Percentiles rank a stretch among this genome's conserved stretches.
These are phyloP conservation scores for Monilinia fructicola DNA, from an alignment of 2,329 filamentous ascomycete species.

Conservation along the genomic window DNA sequence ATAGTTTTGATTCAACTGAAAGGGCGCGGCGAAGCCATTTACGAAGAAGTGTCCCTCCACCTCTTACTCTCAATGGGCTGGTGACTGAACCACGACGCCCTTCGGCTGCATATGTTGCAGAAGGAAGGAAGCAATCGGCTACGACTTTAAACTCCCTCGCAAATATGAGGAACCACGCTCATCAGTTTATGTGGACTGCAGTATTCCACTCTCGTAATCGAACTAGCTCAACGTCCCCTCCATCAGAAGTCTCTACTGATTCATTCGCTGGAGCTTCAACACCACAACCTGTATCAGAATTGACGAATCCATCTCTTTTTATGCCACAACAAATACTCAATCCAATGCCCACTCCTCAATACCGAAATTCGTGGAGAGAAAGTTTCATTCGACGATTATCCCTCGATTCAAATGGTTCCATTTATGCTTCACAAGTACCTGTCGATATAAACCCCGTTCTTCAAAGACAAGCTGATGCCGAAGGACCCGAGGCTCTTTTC, in stretches of 20 bases:
- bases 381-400: constrained; percentile 30
- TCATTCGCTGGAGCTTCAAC: constrained; percentile 30
- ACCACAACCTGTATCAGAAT: constrained; percentile 28
- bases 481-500: constrained; percentile 22
- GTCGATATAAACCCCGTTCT: constrained; percentile 33
- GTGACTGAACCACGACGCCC: constrained; percentile 32
- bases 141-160: constrained; percentile 29
- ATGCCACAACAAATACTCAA: constrained; percentile 7
- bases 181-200: constrained; percentile 38
- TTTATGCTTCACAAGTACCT: constrained; percentile 27
- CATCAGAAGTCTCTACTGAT: constrained; percentile 31
- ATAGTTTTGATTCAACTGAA: constrained; percentile 22
- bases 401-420: constrained; percentile 24
- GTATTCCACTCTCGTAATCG: constrained; percentile 29
- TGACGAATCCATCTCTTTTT: constrained; percentile 6
- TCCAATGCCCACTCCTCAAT: constrained; percentile 17
- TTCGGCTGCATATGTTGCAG: constrained; percentile 23
- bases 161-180: constrained; percentile 27
- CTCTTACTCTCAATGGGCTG: constrained; percentile 35
- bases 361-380: constrained; percentile 31
- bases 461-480: constrained; percentile 27
- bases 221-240: constrained; percentile 24
- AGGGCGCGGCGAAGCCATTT: constrained; percentile 21
- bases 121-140: constrained; percentile 27
- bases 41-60: constrained; percentile 31